Base-by-base conservation (phyloP, 192 early-diverging fungal genomes). In the Haplosporangium gracile region DNA sequence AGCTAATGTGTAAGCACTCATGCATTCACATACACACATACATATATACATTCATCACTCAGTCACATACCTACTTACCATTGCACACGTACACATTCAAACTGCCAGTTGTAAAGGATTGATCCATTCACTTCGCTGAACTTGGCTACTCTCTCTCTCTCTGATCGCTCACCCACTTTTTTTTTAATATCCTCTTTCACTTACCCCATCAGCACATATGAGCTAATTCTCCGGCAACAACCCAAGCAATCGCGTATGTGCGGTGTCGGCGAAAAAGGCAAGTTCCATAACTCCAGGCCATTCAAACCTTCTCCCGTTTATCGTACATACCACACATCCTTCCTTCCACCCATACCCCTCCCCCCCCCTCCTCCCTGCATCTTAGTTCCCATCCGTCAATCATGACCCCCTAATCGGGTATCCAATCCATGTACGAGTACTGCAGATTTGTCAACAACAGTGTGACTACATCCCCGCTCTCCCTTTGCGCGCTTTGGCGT, bases 211-310 rank as follows among this genome's bases (percentile, higher is more conserved):
- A 90, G 88, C 2, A 88, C 90, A 70, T 93, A 93, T 86, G 85
- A 83, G 36, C 90, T 97, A 39, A 91, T 94, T 72, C 90, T 97
- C 29, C 90, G 94, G 15, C 97, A 98, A 85, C 94, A 97, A 90
- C 97, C 97, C 45, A 94, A 95, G 84, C 97, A 96, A 90, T 96
- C 96, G 26, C 92, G 97, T 77, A 95, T 97, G 92, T 98, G 97
- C 85, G 96, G 97, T 75, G 96, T 97, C 85, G 96, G 95, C 78
- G 97, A 97, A 83, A 98, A 98, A 93, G 96, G 96, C 95, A 93
- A 83, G 90, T 71, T 15, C 60, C 60, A 65, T 65, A 65, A 32
- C 60, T 65, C 60, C 70, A 39, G 70, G n/a, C 6, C 34, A 71
- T 15, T 2, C 38, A 42, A 40, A 24, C 32, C 38, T 39, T 70